These are phyloP conservation scores for Acanthamoeba triangularis DNA, from an alignment of 208 protist species.

Conservation along the genomic window DNA sequence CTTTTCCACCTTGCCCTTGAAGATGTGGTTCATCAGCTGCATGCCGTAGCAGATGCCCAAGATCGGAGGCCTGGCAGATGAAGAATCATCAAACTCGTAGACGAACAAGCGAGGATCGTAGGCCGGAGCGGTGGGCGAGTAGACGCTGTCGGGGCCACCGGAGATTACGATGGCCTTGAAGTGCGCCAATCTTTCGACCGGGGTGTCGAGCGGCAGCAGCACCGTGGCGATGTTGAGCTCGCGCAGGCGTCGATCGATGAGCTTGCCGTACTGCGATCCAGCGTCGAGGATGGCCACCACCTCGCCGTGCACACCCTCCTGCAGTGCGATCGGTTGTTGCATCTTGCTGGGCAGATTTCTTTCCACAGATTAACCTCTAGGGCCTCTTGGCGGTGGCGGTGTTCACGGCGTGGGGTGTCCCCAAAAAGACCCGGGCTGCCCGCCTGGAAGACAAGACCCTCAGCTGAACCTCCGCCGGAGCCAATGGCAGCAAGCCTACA, in stretches of 20 bases:
- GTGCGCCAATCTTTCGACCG: slow-evolving; percentile 79
- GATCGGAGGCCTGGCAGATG: slow-evolving; percentile 92
- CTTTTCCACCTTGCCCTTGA: slow-evolving; percentile 94
- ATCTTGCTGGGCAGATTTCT: background rate
- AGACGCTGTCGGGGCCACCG: slow-evolving; percentile 72
- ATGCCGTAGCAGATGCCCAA: slow-evolving; percentile 99
- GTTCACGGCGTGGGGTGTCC: too few species aligned
- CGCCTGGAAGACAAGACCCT: too few species aligned
- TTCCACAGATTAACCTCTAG: background rate
- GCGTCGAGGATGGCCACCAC: slow-evolving; percentile 96
- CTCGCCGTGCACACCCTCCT: slow-evolving; percentile 21
- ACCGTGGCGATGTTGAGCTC: slow-evolving; percentile 96
- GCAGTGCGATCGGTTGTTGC: background rate
- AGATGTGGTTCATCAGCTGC: slow-evolving; percentile 95
- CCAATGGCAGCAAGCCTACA: too few species aligned
- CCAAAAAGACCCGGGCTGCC: too few species aligned
- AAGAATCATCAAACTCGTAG: slow-evolving; percentile 29
- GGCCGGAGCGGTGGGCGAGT: slow-evolving; percentile 93
- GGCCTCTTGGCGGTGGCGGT: background rate
- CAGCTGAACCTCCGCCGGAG: too few species aligned
- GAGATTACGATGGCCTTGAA: slow-evolving; percentile 82
- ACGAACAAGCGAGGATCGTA: slow-evolving; percentile 92
- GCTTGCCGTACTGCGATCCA: slow-evolving; percentile 98
- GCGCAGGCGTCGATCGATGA: slow-evolving; percentile 97
- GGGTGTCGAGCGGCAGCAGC: slow-evolving; percentile 94